Evolutionary conservation across 257 asterid species (phyloP), one percentile per base, ranked within the genome.

Genomic region (Capsicum chinense): DNA sequence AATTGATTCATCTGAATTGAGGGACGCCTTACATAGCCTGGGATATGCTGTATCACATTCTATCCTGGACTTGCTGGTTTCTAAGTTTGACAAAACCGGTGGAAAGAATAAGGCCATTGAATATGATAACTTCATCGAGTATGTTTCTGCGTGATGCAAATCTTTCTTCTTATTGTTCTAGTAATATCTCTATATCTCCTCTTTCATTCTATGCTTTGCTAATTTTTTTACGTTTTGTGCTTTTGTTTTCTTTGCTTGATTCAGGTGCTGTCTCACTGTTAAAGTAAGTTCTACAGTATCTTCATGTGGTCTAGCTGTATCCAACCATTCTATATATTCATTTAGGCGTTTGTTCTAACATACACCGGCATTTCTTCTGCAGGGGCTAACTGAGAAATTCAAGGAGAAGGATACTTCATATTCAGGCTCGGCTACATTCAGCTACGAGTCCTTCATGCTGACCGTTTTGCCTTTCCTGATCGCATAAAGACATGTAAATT

Each of bases 191-290:
- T 39, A 35, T n/a, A 52, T 17, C 37, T 42, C 5, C 56, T n/a
- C 8, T 16, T 60, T 47, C 67, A 81, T 87, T 84, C 88, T 50
- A 74, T 26, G 7, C 68, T 35, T 63, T 54, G 19, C 57, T 62
- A 42, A 52, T 2, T 66, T 14, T 4, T 7, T 4, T 4, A 9
- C 21, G 5, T 26, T 68, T 54, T 74, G 84, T 19, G 8, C 64
- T 78, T 78, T 13, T 5, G 62, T 83, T 21, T 54, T 12, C 26
- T 33, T 78, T 78, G 66, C 84, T 87, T 69, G 63, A 48, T 87
- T 26, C 89, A 95, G 99, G 96, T 97, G 99, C 85, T 95, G 98
- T 90, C 99, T 97, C 89, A 95, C 98, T 56, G 99, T 97, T 3
- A 97, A 97, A 97, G 99, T 92, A 84, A 33, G 83, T 26, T 26